Base-by-base conservation (phyloP, 352 stramenopile species). In the Pythium insidiosum region DNA sequence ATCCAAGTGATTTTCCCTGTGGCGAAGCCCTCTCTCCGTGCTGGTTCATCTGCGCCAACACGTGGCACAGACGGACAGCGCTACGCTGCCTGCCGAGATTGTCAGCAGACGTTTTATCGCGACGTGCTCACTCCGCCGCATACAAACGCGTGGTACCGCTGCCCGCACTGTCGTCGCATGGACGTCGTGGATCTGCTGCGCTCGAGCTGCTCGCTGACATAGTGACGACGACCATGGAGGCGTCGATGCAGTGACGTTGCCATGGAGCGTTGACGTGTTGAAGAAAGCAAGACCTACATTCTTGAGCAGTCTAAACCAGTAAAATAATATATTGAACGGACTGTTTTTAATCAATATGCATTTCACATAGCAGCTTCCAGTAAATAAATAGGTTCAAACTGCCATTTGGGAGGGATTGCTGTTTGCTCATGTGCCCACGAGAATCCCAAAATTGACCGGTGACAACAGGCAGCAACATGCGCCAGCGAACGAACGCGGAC, bases 111-210 rank as follows among this genome's bases (percentile, higher is more conserved):
- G 19, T 89, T 89, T 51, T 79, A 87, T 26, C 64, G 76, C 4
- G 67, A 87, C 33, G 63, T 54, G 1, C 49, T 31, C 6, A 68
- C 63, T 19, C 68, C 61, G 1, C 73, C 76, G 0, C 72, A 84
- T 24, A 87, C 76, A 4, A 80, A 71, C 36, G 73, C 56, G 3
- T 89, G 73, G 67, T 85, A 83, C 46, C 69, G 76, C 35, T 89
- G 76, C 48, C 49, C 71, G 18, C 53, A 61, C 38, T 89, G 76
- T 46, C 64, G 72, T 23, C 53, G 50, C 5, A 66, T 58, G 22
- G 66, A 87, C 49, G 71, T 72, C 26, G 43, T 76, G 22, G 52
- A 69, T 3, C 64, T 85, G 35, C 30, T 81, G 9, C 68, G 70
- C 4, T 61, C 53, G 18, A 87, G 73, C 40, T 89, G 76, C 43